Conservation (phyloP, 495 filamentous ascomycete genomes). For the Polyplosphaeria fusca region DNA sequence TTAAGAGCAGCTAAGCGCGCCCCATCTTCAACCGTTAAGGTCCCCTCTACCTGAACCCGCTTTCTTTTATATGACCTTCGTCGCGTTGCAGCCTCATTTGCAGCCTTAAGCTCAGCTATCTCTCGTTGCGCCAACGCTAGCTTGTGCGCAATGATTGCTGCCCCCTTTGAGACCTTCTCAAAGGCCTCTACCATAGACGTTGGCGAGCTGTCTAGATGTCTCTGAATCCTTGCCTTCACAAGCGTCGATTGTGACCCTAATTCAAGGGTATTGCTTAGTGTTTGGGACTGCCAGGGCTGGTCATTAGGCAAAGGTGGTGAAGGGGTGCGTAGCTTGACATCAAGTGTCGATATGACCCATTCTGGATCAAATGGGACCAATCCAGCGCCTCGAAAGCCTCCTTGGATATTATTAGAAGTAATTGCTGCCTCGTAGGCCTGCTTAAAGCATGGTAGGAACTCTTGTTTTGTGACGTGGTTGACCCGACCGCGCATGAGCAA, state of each 20-base stretch:
- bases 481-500: neutral
- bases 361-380: conserved; percentile 20
- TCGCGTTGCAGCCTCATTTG: conserved; percentile 1
- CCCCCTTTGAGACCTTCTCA: neutral
- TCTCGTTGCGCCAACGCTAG: neutral
- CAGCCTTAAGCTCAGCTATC: neutral
- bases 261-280: neutral
- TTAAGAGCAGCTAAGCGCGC: neutral
- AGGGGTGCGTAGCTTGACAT: neutral
- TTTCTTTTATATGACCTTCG: conserved; percentile 2
- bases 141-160: neutral
- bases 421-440: neutral
- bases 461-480: neutral
- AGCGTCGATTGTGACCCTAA: neutral
- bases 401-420: conserved; percentile 10
- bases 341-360: neutral
- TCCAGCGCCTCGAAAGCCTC: conserved; percentile 27
- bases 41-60: neutral
- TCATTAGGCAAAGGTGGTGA: neutral
- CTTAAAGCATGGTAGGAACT: conserved; percentile 5
- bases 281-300: neutral
- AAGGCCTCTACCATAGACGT: neutral
- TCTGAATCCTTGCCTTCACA: conserved; percentile 1
- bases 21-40: neutral
- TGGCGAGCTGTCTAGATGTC: neutral